Conservation (phyloP, 176 grass and related monocot genomes). For the Dendrocalamus sinicus region DNA sequence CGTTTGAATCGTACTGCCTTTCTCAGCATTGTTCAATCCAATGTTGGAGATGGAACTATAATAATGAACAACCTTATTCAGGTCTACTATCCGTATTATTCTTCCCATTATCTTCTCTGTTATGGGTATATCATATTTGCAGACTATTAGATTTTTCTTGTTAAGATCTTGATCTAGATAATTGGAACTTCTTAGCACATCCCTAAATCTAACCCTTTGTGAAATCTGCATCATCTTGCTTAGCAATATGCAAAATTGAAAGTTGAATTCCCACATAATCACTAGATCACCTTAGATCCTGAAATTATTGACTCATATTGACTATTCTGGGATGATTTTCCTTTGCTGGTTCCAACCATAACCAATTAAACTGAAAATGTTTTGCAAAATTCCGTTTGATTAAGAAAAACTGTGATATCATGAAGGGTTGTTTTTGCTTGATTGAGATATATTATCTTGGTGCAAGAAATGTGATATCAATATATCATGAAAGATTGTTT, state of each 20-base stretch:
- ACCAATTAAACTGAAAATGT: background rate
- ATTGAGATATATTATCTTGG: background rate
- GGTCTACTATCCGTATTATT: conserved; percentile 49
- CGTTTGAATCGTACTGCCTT: conserved; percentile 82
- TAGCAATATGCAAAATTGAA: conserved; percentile 6
- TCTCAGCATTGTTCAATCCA: conserved; percentile 88
- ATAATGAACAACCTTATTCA: conserved; percentile 95
- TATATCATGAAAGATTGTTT: background rate
- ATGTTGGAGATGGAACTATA: conserved; percentile 89
- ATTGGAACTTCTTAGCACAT: conserved; percentile 8
- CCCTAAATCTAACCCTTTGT: background rate
- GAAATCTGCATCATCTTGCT: background rate
- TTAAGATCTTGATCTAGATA: background rate
- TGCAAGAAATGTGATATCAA: background rate
- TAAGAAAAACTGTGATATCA: background rate
- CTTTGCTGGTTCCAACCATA: background rate
- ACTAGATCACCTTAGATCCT: background rate
- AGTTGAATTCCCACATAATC: background rate
- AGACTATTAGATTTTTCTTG: background rate
- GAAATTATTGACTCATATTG: conserved; percentile 4
- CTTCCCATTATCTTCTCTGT: conserved; percentile 3
- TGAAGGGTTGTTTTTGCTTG: background rate
- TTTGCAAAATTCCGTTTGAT: conserved; percentile 10
- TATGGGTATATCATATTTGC: background rate
- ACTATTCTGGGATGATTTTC: background rate